Evolutionary conservation across 2,329 filamentous ascomycete genomes (phyloP).

Genomic region (Periglandula ipomoeae): DNA sequence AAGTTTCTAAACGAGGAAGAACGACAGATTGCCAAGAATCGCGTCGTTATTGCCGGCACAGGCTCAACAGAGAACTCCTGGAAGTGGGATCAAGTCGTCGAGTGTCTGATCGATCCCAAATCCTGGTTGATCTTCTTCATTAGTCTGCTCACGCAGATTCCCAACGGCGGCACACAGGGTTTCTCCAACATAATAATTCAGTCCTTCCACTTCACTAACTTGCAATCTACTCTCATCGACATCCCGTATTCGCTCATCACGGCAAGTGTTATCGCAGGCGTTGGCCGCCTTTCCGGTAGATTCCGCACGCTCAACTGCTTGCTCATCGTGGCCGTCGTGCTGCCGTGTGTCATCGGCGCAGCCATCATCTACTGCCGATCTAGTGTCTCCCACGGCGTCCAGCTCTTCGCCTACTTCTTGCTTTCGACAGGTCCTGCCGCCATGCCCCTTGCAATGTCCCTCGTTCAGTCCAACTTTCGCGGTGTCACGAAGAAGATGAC

Average conservation of each 20-base stretch:
- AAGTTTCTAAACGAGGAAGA: slow-evolving; percentile 48
- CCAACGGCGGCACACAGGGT: slow-evolving; percentile 52
- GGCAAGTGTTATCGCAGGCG: slow-evolving; percentile 36
- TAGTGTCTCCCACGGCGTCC: slow-evolving; percentile 29
- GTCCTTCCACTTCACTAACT: slow-evolving; percentile 45
- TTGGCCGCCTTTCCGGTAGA: slow-evolving; percentile 41
- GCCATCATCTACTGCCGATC: slow-evolving; percentile 42
- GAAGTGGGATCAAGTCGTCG: slow-evolving; percentile 40
- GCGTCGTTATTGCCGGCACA: slow-evolving; percentile 40
- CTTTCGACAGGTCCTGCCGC: slow-evolving; percentile 43
- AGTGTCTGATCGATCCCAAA: slow-evolving; percentile 49
- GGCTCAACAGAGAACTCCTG: slow-evolving; percentile 41
- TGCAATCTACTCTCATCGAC: slow-evolving; percentile 47
- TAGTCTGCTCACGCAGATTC: slow-evolving; percentile 45
- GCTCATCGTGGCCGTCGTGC: slow-evolving; percentile 38
- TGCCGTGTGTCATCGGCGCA: slow-evolving; percentile 42
- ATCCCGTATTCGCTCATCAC: slow-evolving; percentile 49
- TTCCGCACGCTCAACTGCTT: slow-evolving; percentile 43
- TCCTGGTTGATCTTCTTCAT: slow-evolving; percentile 50
- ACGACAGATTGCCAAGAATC: slow-evolving; percentile 34
- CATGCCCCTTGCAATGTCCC: slow-evolving; percentile 45
- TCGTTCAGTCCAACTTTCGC: slow-evolving; percentile 46
- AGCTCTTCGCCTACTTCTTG: slow-evolving; percentile 50
- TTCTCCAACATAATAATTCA: slow-evolving; percentile 49
- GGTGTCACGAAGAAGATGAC: slow-evolving; percentile 54